Conservation (phyloP, 83 land plant species). For the Picea engelmannii region DNA sequence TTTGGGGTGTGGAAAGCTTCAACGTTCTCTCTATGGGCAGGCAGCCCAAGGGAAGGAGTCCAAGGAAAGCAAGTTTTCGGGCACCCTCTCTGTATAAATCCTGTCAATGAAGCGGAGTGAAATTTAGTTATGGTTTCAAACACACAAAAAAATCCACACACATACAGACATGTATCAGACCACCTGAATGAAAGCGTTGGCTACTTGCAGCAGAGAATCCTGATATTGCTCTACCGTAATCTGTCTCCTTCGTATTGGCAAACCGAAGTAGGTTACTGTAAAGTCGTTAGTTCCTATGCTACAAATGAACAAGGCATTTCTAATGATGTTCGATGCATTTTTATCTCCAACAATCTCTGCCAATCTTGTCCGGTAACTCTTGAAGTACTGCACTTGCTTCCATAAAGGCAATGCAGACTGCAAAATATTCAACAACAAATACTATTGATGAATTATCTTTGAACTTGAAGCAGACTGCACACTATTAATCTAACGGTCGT, state of each 20-base stretch:
- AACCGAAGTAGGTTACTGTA: no score
- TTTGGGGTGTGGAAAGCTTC: background rate
- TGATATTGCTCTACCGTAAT: slow-evolving; percentile 24
- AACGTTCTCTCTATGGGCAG: slow-evolving; percentile 28
- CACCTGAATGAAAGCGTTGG: slow-evolving; percentile 24
- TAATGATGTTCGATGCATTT: slow-evolving; percentile 20
- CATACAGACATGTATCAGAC: no score
- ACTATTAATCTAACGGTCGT: no score
- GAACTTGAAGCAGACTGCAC: no score
- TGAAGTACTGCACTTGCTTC: slow-evolving; percentile 44
- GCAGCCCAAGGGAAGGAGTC: slow-evolving; percentile 48
- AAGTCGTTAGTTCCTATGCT: slow-evolving; percentile 57
- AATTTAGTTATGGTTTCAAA: no score
- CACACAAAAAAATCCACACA: no score
- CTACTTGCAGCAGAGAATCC: slow-evolving; percentile 24
- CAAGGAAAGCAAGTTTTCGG: slow-evolving; percentile 30
- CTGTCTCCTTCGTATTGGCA: slow-evolving; percentile 26
- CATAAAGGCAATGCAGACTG: slow-evolving; percentile 28
- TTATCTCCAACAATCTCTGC: slow-evolving; percentile 25
- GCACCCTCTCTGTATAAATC: slow-evolving; percentile 32
- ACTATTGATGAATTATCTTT: no score
- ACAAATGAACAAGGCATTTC: slow-evolving; percentile 25
- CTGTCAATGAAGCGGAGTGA: background rate
- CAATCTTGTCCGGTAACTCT: slow-evolving; percentile 29
- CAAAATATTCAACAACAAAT: no score